A percentile compares a stretch with the other conserved stretches of the same genome.
phyloP scores from a whole-genome alignment of 2,329 filamentous ascomycete genomes.

The Fusarium ambrosium region DNA sequence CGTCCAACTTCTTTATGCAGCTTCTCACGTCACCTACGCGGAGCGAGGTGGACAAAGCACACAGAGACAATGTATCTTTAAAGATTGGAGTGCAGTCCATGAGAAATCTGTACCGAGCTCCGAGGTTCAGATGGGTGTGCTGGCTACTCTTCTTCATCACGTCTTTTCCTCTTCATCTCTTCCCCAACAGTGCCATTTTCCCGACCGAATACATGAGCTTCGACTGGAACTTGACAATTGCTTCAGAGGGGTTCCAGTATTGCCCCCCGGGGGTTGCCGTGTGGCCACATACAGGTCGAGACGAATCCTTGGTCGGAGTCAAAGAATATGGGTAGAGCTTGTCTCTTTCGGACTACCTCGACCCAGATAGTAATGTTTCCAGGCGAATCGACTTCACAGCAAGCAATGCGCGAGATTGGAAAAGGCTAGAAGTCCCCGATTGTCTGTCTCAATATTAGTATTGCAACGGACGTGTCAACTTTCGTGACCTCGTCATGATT shows the following conservation, averaged over 20 bases:
- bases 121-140: background rate
- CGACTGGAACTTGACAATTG: background rate
- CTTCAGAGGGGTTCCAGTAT: background rate
- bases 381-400: background rate
- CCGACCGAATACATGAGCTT: background rate
- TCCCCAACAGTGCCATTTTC: slow-evolving; percentile 11
- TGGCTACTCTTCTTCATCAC: slow-evolving; percentile 15
- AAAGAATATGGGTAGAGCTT: background rate
- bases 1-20: slow-evolving; percentile 67
- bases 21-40: slow-evolving; percentile 63
- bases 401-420: background rate
- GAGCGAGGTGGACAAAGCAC: slow-evolving; percentile 62
- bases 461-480: background rate
- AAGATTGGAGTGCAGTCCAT: slow-evolving; percentile 36
- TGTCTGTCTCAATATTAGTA: background rate
- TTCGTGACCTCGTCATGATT: background rate
- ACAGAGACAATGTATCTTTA: slow-evolving; percentile 42
- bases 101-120: slow-evolving; percentile 16
- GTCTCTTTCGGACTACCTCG: background rate
- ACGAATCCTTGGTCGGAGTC: background rate
- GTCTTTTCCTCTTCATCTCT: slow-evolving; percentile 20
- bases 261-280: background rate
- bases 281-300: background rate
- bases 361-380: background rate
- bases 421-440: background rate